Conservation (phyloP, 345 rosid genomes). For the Adansonia digitata region DNA sequence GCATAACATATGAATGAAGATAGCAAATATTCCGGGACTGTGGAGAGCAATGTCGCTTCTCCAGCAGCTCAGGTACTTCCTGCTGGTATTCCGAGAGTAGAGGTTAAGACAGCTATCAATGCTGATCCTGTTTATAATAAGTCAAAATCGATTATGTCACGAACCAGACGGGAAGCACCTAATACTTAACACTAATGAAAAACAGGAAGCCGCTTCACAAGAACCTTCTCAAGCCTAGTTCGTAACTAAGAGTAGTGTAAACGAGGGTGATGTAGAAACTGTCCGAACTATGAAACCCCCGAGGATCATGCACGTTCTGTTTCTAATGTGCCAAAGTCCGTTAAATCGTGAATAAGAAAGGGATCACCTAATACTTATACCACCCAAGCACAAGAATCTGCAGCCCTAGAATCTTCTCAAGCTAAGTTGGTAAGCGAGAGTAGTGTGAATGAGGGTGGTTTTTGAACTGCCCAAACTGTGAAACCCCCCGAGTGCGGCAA, state of each 20-base stretch:
- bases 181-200: constrained; percentile 4
- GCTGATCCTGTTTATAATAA: constrained; percentile 30
- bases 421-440: constrained; percentile 18
- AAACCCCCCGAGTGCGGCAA: constrained; percentile 1
- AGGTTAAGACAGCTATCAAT: constrained; percentile 11
- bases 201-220: constrained; percentile 11
- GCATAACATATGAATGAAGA: constrained; percentile 12
- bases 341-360: constrained; percentile 32
- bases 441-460: no score
- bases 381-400: constrained; percentile 3
- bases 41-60: constrained; percentile 18
- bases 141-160: constrained; percentile 32
- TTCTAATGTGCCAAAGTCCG: constrained; percentile 29
- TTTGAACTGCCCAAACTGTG: constrained; percentile 17
- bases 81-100: constrained; percentile 20
- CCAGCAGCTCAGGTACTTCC: constrained; percentile 15
- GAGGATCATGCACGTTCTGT: constrained; percentile 16
- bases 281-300: constrained; percentile 1
- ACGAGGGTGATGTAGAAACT: constrained; percentile 12
- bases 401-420: constrained; percentile 23
- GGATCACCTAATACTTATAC: constrained; percentile 26
- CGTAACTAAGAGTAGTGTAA: constrained; percentile 1
- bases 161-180: constrained; percentile 29
- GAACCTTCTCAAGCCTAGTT: constrained; percentile 25
- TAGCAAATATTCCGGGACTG: constrained; percentile 19